Evolutionary conservation across 2,329 filamentous ascomycete species (phyloP).

Genomic region (Dothistroma pini): DNA sequence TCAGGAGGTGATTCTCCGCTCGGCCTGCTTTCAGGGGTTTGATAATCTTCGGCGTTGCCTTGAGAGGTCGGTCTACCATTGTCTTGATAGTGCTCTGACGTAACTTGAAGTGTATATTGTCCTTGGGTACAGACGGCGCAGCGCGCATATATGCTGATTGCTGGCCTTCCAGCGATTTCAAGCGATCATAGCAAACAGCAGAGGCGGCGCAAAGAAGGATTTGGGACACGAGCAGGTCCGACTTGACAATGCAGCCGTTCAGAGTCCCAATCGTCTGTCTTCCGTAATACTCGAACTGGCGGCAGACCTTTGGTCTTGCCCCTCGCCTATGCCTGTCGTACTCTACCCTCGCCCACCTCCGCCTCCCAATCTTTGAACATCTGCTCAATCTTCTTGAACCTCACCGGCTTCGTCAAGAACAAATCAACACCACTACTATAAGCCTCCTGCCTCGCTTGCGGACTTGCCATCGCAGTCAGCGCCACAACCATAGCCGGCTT

Average conservation of each 20-base stretch:
- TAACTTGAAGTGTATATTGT: not conserved
- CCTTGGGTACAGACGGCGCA: too few relatives aligned
- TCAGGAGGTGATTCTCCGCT: not conserved
- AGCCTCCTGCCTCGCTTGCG: conserved; percentile 24
- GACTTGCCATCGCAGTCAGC: conserved; percentile 23
- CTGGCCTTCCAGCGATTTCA: too few relatives aligned
- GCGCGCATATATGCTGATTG: too few relatives aligned
- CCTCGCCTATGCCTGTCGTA: not conserved
- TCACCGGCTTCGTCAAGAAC: not conserved
- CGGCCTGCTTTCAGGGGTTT: not conserved
- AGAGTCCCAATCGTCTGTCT: too few relatives aligned
- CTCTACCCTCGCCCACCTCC: not conserved
- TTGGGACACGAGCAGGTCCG: too few relatives aligned
- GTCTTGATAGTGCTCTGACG: not conserved
- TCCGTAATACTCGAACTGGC: not conserved
- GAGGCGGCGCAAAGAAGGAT: too few relatives aligned
- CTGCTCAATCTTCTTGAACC: not conserved
- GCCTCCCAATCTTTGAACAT: conserved; percentile 1
- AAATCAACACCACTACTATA: conserved; percentile 23
- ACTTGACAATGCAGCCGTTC: too few relatives aligned
- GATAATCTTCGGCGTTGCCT: not conserved
- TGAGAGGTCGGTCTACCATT: not conserved
- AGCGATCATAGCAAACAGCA: too few relatives aligned
- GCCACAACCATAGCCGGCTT: conserved; percentile 19
- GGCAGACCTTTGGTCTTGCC: too few relatives aligned